Base-by-base conservation (phyloP, 75 land plant species). In the Selaginella moellendorffii region DNA sequence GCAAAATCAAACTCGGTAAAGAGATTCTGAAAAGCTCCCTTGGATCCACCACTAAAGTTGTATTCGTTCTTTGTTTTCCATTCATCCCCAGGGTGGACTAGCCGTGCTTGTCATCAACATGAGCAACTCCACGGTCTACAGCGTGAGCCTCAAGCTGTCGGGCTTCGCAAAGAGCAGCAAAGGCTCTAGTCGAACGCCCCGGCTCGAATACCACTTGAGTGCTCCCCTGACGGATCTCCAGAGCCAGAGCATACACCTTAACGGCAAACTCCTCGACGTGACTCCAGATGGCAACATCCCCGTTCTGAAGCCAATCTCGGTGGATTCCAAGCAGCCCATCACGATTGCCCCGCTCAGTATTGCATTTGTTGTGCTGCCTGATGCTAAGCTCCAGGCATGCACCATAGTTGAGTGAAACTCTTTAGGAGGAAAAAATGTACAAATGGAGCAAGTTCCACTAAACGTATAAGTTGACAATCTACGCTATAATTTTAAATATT, bases 281-380 rank as follows among this genome's bases (percentile, higher is more conserved):
- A 75, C 74, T 36, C 42, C 76, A 30, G 27, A 71, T 27, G 95
- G 95, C 1, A 58, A 70, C 21, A 77, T 88, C 52, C 95, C 95
- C n/a, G 20, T 42, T 1, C 25, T 88, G 58, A 59, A 65, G 12
- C 84, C 83, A 29, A 1, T 75, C 2, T 27, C 31, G 18, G 75
- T 77, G 27, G 66, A 75, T 26, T 65, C 77, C 10, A 31, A 71
- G 1, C 29, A 29, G 1, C 82, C 90, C 14, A 77, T 84, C 30
- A 26, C 5, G 18, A 65, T 87, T 54, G 76, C 74, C 63, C 91
- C 84, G 1, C 70, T 51, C 51, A 81, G 84, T 10, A 79, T 87
- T 73, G 82, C 74, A 29, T 87, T 87, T 68, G 82, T 63, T 27
- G 77, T 63, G 65, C 54, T 87, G 28, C 84, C 91, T 24, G 12